These are phyloP conservation scores for Botryotinia globosa DNA, from an alignment of 2,329 filamentous ascomycete genomes.

Conservation along the genomic window DNA sequence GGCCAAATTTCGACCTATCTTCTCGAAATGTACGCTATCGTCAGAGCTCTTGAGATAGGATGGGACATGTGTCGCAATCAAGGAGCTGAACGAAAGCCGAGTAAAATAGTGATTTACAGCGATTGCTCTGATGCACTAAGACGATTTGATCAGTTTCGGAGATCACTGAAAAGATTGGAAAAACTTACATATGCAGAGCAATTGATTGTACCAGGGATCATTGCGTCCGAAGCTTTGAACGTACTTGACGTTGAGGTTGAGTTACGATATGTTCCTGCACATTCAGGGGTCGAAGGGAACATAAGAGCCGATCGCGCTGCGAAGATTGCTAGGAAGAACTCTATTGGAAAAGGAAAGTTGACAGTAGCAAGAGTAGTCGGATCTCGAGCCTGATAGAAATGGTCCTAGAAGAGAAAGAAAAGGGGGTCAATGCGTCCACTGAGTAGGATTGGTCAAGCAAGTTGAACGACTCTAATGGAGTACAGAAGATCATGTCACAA, in stretches of 20 bases:
- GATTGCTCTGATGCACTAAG: neutral
- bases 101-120: conserved; percentile 6
- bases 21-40: conserved; percentile 21
- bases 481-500: neutral
- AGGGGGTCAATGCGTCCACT: neutral
- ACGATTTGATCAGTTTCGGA: neutral
- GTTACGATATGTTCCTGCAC: conserved; percentile 19
- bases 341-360: neutral
- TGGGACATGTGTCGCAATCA: conserved; percentile 15
- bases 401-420: neutral
- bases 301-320: conserved; percentile 19
- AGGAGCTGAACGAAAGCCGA: conserved; percentile 14
- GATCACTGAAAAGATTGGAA: neutral
- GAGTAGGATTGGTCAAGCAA: conserved; percentile 3
- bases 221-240: conserved; percentile 19
- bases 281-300: conserved; percentile 21
- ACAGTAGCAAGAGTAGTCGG: conserved; percentile 1
- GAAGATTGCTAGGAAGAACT: conserved; percentile 8
- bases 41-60: conserved; percentile 22
- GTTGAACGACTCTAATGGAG: neutral
- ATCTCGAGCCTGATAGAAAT: neutral
- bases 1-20: conserved; percentile 7
- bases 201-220: conserved; percentile 21
- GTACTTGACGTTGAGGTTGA: conserved; percentile 16
- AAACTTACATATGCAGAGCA: conserved; percentile 13